Conservation (phyloP, 768 basidiomycete species). For the Serendipita indica region DNA sequence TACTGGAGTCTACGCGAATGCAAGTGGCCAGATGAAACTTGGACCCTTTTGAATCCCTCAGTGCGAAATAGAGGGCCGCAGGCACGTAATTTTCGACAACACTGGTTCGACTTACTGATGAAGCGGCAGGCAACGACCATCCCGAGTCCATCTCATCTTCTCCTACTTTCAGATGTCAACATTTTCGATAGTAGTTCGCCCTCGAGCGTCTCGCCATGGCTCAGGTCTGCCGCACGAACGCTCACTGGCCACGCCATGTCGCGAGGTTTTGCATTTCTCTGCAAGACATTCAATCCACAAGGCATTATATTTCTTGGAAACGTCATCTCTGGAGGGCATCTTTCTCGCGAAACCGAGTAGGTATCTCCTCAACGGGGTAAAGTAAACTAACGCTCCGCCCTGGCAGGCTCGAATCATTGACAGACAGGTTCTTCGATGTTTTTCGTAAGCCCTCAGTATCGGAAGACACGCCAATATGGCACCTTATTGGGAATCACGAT, state of each 20-base stretch:
- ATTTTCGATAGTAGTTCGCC: constrained; percentile 66
- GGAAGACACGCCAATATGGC: constrained; percentile 40
- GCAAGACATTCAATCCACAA: constrained; percentile 46
- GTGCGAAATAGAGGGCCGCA: no score
- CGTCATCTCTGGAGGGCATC: constrained; percentile 78
- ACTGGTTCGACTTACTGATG: constrained; percentile 18
- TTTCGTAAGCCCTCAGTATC: constrained; percentile 47
- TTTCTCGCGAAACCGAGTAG: constrained; percentile 50
- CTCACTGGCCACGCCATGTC: constrained; percentile 71
- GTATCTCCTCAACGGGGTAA: constrained; percentile 27
- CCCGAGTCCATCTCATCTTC: constrained; percentile 37
- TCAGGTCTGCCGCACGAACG: constrained; percentile 45
- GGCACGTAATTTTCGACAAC: constrained; percentile 14
- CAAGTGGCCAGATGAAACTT: constrained; percentile 40
- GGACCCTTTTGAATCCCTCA: no score
- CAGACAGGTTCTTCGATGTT: constrained; percentile 49
- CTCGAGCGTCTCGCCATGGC: constrained; percentile 37
- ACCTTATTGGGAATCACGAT: constrained; percentile 86
- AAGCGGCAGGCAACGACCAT: constrained; percentile 11
- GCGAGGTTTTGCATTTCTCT: constrained; percentile 67
- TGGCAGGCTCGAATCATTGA: constrained; percentile 60
- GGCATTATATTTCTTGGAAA: constrained; percentile 75
- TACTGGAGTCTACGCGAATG: constrained; percentile 33
- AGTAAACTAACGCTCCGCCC: background rate
- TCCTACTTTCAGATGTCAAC: constrained; percentile 84